Conservation (phyloP, 495 filamentous ascomycete genomes). For the Penicillium antarcticum region DNA sequence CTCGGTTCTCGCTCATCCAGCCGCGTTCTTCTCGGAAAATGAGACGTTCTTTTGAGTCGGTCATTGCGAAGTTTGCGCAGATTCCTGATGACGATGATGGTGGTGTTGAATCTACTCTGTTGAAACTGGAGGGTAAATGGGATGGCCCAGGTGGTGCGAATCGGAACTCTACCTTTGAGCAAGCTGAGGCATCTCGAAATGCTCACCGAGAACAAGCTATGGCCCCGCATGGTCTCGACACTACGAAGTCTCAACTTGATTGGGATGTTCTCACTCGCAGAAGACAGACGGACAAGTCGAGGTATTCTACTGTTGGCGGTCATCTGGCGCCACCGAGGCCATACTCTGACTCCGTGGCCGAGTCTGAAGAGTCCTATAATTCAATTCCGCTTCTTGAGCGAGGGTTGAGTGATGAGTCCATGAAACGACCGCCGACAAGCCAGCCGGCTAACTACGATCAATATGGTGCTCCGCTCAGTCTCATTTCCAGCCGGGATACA, state of each 20-base stretch:
- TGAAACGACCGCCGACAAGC: slow-evolving; percentile 34
- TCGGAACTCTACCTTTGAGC: neutral
- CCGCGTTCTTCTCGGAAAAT: slow-evolving; percentile 74
- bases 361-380: slow-evolving; percentile 69
- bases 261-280: slow-evolving; percentile 18
- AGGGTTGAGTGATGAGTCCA: slow-evolving; percentile 59
- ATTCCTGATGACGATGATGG: slow-evolving; percentile 92
- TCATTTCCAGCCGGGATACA: slow-evolving; percentile 24
- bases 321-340: slow-evolving; percentile 29
- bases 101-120: slow-evolving; percentile 85
- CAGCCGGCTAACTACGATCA: slow-evolving; percentile 3
- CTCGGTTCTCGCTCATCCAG: slow-evolving; percentile 61
- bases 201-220: neutral
- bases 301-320: slow-evolving; percentile 29
- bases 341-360: slow-evolving; percentile 41
- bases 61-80: slow-evolving; percentile 81
- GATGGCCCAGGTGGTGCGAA: slow-evolving; percentile 5
- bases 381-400: slow-evolving; percentile 75
- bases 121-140: slow-evolving; percentile 91
- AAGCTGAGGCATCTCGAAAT: neutral
- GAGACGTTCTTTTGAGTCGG: slow-evolving; percentile 84
- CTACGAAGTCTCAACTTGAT: neutral
- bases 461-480: slow-evolving; percentile 20
- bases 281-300: slow-evolving; percentile 28
- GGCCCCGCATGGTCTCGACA: neutral